Evolutionary conservation across 495 filamentous ascomycete species (phyloP), one percentile per base, ranked within the genome.

Genomic region (Amorphotheca resinae): DNA sequence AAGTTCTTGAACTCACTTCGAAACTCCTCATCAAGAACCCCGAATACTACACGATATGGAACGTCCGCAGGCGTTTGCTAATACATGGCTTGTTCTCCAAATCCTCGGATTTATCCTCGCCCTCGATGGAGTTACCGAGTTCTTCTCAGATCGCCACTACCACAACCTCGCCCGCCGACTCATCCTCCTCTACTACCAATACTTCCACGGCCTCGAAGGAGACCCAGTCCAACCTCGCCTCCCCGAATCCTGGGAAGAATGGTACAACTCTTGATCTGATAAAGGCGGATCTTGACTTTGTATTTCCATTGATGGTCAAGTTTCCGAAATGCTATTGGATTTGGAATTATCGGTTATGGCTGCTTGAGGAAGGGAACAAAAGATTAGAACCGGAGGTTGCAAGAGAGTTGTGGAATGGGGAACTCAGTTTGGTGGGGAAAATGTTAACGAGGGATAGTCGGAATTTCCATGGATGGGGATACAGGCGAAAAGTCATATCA

Each of bases 261-360:
- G 67, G 67, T 72, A 70, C 63, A 66, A 68, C 56, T 64, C 61
- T 55, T 72, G 68, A 73, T 11, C 20, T 45, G 22, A 56, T 85
- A 30, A 57, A 64, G 17, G 58, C 63, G 21, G 91, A 98, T 52
- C 68, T 96, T 20, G 58, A 62, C 18, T 91, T 95, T 57, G 74
- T 87, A 28, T 69, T 95, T 28, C 85, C 85, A 2, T 70, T 99
- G 9, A 76, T 96, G 28, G 68, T 76, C 25, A 74, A 85, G 48
- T 86, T 74, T 52, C 93, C 91, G 18, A 99, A 99, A 64, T 96
- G 91, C 67, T 99, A 99, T 67, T 95, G 91, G 87, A 85, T 99
- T 33, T 99, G 91, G 91, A 93, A 93, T 59, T 84, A 95, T 63
- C 80, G 91, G n/a, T 62, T 78, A 9, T 96, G 93, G 91, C 64